Evolutionary conservation across 2,329 filamentous ascomycete genomes (phyloP).

Genomic region (Colletotrichum spinosum): DNA sequence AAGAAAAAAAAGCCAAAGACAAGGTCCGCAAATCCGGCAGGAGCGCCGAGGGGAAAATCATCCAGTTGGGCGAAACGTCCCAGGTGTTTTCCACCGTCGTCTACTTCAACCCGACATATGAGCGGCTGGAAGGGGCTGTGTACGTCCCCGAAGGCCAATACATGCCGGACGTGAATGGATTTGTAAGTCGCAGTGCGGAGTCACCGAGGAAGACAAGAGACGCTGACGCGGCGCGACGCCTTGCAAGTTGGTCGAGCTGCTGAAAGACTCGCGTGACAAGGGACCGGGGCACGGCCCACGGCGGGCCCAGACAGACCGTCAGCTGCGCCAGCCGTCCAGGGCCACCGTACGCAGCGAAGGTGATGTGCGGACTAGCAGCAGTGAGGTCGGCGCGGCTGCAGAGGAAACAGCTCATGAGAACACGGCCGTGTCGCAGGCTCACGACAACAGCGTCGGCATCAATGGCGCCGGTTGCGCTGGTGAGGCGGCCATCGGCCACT

Average conservation of each 20-base stretch:
- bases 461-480: neutral
- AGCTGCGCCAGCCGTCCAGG: neutral
- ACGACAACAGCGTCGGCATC: neutral
- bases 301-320: neutral
- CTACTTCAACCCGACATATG: neutral
- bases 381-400: neutral
- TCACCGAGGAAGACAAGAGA: neutral
- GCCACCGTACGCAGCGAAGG: too few species aligned
- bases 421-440: neutral
- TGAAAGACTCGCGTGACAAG: neutral
- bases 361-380: neutral
- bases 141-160: neutral
- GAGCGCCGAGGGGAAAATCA: neutral
- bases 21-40: neutral
- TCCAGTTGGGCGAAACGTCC: neutral
- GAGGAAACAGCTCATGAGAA: neutral
- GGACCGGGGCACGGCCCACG: neutral
- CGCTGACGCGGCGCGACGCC: neutral
- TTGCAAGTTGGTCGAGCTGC: neutral
- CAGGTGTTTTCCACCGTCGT: neutral
- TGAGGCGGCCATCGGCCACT: neutral
- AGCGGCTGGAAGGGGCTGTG: neutral
- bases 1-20: neutral
- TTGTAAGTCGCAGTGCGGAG: neutral
- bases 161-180: neutral